phyloP scores from a whole-genome alignment of 1,284 basidiomycete genomes.

The Ganoderma resinaceum region DNA sequence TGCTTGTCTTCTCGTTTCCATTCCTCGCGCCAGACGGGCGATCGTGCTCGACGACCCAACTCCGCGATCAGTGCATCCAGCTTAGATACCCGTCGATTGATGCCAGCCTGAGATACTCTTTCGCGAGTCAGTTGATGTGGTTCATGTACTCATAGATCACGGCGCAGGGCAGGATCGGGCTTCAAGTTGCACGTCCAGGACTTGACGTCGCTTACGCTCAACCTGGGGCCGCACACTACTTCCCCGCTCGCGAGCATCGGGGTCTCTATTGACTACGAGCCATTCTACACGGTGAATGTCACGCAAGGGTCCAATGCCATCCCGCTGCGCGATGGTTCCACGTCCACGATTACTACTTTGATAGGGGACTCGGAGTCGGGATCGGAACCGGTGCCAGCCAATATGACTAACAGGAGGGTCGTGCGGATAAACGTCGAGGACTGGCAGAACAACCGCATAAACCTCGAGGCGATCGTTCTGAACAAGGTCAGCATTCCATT shows the following conservation, averaged over 20 bases:
- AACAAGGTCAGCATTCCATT: conserved; percentile 46
- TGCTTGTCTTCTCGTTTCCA: background rate
- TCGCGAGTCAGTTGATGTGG: no score
- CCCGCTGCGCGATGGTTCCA: conserved; percentile 39
- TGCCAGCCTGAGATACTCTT: no score
- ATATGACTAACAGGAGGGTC: conserved; percentile 36
- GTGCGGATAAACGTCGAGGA: conserved; percentile 60
- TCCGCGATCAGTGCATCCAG: background rate
- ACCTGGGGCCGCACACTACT: conserved; percentile 59
- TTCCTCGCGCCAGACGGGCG: background rate
- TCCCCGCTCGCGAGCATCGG: conserved; percentile 52
- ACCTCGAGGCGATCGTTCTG: conserved; percentile 54
- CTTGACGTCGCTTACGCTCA: conserved; percentile 52
- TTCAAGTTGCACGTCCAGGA: conserved; percentile 58
- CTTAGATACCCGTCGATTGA: background rate
- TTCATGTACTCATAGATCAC: background rate
- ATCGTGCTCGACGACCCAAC: background rate
- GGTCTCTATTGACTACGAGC: conserved; percentile 55
- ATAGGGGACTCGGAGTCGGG: background rate
- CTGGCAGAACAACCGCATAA: conserved; percentile 65
- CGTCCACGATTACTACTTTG: background rate
- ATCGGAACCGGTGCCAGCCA: background rate
- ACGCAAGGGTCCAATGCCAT: conserved; percentile 55
- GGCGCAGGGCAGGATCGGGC: conserved; percentile 58
- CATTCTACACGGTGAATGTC: conserved; percentile 56